Base-by-base conservation (phyloP, 176 grass and related monocot genomes). In the Avena insularis region DNA sequence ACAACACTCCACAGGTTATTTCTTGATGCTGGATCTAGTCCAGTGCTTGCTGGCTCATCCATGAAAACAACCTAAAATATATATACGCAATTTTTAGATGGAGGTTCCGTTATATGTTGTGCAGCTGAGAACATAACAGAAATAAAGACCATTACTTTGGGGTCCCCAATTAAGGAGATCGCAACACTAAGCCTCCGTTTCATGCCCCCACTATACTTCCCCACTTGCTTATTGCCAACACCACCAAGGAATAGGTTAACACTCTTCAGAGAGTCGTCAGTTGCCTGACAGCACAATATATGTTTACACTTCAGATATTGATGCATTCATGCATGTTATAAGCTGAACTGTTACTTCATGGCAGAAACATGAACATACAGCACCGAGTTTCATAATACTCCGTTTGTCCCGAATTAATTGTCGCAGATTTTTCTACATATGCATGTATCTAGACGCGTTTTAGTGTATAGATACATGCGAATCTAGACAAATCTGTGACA, bases 21-120 rank as follows among this genome's bases (percentile, higher is more conserved):
- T 88, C 91, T 93, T 87, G 95, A 97, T 67, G 89, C 91, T n/a
- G 95, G 95, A 86, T 97, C 95, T 54, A 97, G 70, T 46, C 95
- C 92, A 12, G 95, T 97, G 79, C 95, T 97, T 25, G 25, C 25
- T 6, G 92, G 95, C 71, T 97, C 95, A 12, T 95, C 95, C 95
- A 97, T 93, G 83, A 95, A 97, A 78, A 97, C 91, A 86, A 97
- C 91, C 93, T 97, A 61, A 57, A 70, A 77, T 49, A 3, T 9
- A 51, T 71, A 1, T 10, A 58, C 4, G 36, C 6, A 65, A 50
- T 58, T 48, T 68, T 80, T 0, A 87, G 33, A 56, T 47, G 15
- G 46, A 64, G 5, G 55, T 21, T 70, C 3, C 35, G 79, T 55
- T 87, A 14, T 14, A 74, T 83, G 73, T 12, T 90, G 23, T 83